Evolutionary conservation across 768 basidiomycete genomes (phyloP), one percentile per base, ranked within the genome.

Genomic region (Leucosporidium yakuticum): DNA sequence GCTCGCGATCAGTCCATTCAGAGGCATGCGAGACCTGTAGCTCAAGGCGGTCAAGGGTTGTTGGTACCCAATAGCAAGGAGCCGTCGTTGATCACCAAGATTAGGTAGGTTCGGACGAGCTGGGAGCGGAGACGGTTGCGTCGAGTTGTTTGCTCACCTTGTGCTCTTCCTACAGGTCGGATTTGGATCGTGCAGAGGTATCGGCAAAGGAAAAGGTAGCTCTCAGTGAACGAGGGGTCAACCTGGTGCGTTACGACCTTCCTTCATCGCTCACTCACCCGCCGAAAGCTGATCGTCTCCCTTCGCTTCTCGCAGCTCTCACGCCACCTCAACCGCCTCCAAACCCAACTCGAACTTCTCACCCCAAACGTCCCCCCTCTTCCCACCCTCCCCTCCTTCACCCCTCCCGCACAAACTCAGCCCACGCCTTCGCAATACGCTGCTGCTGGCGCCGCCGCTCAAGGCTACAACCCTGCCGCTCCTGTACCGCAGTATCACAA

Each of bases 291-390:
- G n/a, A 49, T 19, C n/a, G 8, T 49, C 20, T 2, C 20, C 20
- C 23, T 1, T 6, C 39, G 6, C 9, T 50, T 29, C 12, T 2
- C 1, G 6, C 54, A 72, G 71, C 68, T 72, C 31, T 66, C 64
- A 1, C 64, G 71, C 4, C 71, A 72, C 34, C 65, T 72, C n/a
- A 73, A 66, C 57, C 71, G 71, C 44, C 63, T 73, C 20, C 62
- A 67, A 47, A 60, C 71, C 0, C 71, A 73, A 17, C 71, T 73
- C 68, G 71, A 73, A 17, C 60, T 73, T 8, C 68, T 73, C 39
- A 73, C 71, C n/a, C 66, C 71, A 49, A 63, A 63, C 55, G 71
- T 69, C 14, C 71, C 71, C 9, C 71, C 71, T 0, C 65, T 69
- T 3, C 71, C 71, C 1, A 59, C 68, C 4, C 65, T 73, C 3